Evolutionary conservation across 2,329 filamentous ascomycete genomes (phyloP).

Genomic region (Trichothecium sympodiale): DNA sequence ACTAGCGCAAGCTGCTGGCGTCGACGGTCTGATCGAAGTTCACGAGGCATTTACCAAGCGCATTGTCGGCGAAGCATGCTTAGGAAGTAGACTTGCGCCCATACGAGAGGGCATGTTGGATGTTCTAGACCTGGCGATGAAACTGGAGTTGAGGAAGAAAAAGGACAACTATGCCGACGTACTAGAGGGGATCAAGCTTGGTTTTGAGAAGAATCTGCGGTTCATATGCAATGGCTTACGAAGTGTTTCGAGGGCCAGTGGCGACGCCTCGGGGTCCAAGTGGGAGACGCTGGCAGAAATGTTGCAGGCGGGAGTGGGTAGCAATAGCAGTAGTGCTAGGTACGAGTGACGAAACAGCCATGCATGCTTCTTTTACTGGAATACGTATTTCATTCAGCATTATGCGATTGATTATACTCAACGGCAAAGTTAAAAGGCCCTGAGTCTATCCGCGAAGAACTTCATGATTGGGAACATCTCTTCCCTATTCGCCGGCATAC

Average conservation of each 20-base stretch:
- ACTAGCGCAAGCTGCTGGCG: slow-evolving; percentile 53
- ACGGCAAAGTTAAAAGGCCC: neutral
- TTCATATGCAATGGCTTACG: slow-evolving; percentile 66
- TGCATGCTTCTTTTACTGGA: no score
- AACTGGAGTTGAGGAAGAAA: slow-evolving; percentile 50
- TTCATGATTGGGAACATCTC: slow-evolving; percentile 89
- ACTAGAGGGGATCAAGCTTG: slow-evolving; percentile 44
- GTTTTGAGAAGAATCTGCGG: slow-evolving; percentile 54
- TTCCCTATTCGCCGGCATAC: slow-evolving; percentile 72
- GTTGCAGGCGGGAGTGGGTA: slow-evolving; percentile 42
- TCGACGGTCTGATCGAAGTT: slow-evolving; percentile 68
- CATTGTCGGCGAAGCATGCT: slow-evolving; percentile 57
- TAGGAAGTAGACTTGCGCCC: slow-evolving; percentile 55
- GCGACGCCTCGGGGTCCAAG: slow-evolving; percentile 44
- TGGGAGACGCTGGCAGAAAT: slow-evolving; percentile 80
- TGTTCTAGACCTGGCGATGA: slow-evolving; percentile 63
- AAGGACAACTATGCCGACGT: slow-evolving; percentile 36
- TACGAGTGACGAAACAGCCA: neutral
- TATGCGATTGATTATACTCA: no score
- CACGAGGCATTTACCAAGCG: slow-evolving; percentile 54
- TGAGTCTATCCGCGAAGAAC: slow-evolving; percentile 59
- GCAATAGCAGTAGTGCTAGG: neutral
- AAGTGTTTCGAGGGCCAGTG: slow-evolving; percentile 63
- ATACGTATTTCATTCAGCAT: no score
- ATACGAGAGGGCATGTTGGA: slow-evolving; percentile 65